These are phyloP conservation scores for Lachnellula hyalina DNA, from an alignment of 2,329 filamentous ascomycete species.

Conservation along the genomic window DNA sequence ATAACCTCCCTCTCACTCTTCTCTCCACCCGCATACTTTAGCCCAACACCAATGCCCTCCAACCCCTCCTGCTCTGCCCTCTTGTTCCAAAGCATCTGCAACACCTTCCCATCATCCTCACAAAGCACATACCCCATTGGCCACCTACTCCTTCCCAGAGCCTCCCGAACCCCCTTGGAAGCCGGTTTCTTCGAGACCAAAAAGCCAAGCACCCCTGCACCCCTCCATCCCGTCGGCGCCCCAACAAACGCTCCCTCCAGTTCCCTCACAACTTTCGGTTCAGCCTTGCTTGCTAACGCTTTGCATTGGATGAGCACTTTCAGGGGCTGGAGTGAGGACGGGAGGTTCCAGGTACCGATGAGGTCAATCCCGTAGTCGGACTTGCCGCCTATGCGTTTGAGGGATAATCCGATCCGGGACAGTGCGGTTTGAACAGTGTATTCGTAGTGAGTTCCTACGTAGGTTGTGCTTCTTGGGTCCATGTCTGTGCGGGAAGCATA, in stretches of 20 bases:
- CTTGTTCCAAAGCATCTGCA: constrained; percentile 70
- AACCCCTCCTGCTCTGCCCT: constrained; percentile 58
- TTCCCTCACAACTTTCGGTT: constrained; percentile 62
- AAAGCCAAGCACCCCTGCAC: constrained; percentile 60
- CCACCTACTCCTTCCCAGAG: constrained; percentile 59
- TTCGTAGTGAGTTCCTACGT: constrained; percentile 71
- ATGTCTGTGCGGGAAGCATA: constrained; percentile 55
- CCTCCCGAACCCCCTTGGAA: constrained; percentile 72
- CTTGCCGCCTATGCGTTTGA: constrained; percentile 59
- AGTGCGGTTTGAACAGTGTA: constrained; percentile 59
- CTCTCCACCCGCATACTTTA: constrained; percentile 36
- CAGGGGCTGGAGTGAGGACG: constrained; percentile 37
- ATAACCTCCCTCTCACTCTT: constrained; percentile 38
- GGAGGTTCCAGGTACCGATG: constrained; percentile 63
- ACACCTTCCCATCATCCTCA: constrained; percentile 49
- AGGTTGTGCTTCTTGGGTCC: constrained; percentile 52
- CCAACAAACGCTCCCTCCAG: constrained; percentile 72
- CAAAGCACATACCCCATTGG: constrained; percentile 70
- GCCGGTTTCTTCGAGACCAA: constrained; percentile 64
- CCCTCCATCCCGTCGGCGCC: constrained; percentile 69
- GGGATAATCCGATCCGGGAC: constrained; percentile 54
- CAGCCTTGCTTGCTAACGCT: constrained; percentile 44
- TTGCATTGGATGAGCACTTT: constrained; percentile 65
- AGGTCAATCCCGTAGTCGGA: constrained; percentile 72
- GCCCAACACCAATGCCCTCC: constrained; percentile 50